These are phyloP conservation scores for Botrytis elliptica DNA, from an alignment of 2,329 filamentous ascomycete species.

Conservation along the genomic window DNA sequence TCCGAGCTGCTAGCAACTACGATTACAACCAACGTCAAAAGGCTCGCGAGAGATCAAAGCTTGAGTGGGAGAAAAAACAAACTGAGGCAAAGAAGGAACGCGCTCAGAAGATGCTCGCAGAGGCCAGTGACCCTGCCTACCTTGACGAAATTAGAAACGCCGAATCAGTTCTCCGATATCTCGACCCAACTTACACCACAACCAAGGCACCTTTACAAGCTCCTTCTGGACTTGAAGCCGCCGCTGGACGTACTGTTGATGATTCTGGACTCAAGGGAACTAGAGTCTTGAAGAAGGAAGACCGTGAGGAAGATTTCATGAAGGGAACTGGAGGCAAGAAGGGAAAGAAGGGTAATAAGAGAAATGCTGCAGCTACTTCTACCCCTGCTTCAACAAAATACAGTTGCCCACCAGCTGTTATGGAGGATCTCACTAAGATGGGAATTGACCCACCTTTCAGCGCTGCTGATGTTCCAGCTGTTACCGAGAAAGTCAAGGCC, in stretches of 20 bases:
- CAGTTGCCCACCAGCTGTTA: constrained; percentile 85
- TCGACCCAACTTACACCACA: constrained; percentile 69
- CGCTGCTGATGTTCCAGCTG: constrained; percentile 74
- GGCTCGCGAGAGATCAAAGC: constrained; percentile 73
- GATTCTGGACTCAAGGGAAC: constrained; percentile 82
- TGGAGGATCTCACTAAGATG: constrained; percentile 84
- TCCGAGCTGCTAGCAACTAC: constrained; percentile 78
- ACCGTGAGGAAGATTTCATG: constrained; percentile 89
- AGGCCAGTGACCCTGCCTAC: constrained; percentile 84
- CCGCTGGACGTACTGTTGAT: constrained; percentile 80
- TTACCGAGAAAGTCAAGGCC: constrained; percentile 84
- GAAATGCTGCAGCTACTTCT: constrained; percentile 45
- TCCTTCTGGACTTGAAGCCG: constrained; percentile 72
- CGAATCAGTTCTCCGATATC: constrained; percentile 84
- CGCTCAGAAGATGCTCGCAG: constrained; percentile 73
- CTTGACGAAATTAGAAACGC: constrained; percentile 88
- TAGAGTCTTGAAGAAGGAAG: constrained; percentile 80
- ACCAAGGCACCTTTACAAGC: constrained; percentile 67
- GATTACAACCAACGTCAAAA: constrained; percentile 80
- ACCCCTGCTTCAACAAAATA: constrained; percentile 57
- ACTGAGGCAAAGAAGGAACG: constrained; percentile 73
- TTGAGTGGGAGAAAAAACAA: constrained; percentile 72
- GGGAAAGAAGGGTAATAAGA: constrained; percentile 85
- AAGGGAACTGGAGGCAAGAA: constrained; percentile 72
- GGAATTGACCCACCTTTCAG: constrained; percentile 86